These are phyloP conservation scores for Macrolepiota albuminosa DNA, from an alignment of 768 basidiomycete genomes.

Conservation along the genomic window DNA sequence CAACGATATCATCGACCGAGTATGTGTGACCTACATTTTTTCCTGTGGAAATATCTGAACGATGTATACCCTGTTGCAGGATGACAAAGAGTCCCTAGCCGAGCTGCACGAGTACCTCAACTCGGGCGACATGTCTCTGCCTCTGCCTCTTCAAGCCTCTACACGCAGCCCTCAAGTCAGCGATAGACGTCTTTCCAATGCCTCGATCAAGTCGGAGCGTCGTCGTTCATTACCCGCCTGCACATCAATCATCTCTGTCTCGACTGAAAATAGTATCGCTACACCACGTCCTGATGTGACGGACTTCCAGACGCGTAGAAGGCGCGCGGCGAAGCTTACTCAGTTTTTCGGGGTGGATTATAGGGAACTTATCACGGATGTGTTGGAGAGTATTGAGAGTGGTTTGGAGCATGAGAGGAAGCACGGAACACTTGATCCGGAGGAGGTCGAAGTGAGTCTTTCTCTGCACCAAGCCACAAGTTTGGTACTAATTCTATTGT, in stretches of 20 bases:
- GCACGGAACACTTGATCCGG: conserved; percentile 57
- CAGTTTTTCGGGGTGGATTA: conserved; percentile 89
- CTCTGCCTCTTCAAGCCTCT: conserved; percentile 22
- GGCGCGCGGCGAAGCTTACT: conserved; percentile 77
- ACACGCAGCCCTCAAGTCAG: conserved; percentile 10
- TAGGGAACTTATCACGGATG: conserved; percentile 68
- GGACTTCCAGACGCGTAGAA: conserved; percentile 67
- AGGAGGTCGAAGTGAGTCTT: conserved; percentile 65
- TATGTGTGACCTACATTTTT: conserved; percentile 29
- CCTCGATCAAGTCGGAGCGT: conserved; percentile 53
- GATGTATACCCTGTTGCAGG: conserved; percentile 35
- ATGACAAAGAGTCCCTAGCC: conserved; percentile 69
- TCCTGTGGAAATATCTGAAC: neutral
- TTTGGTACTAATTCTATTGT: conserved; percentile 3
- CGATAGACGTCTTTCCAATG: conserved; percentile 28
- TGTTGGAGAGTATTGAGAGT: conserved; percentile 76
- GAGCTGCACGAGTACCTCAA: conserved; percentile 71
- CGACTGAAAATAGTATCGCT: conserved; percentile 42
- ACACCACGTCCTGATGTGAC: conserved; percentile 40
- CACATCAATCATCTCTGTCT: conserved; percentile 55
- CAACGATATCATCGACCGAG: conserved; percentile 73
- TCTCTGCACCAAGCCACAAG: neutral
- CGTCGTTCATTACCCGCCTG: conserved; percentile 66
- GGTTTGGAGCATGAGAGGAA: conserved; percentile 66
- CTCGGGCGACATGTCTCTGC: conserved; percentile 13